These are phyloP conservation scores for Aurifilum marmelostoma DNA, from an alignment of 2,329 filamentous ascomycete species.

Conservation along the genomic window DNA sequence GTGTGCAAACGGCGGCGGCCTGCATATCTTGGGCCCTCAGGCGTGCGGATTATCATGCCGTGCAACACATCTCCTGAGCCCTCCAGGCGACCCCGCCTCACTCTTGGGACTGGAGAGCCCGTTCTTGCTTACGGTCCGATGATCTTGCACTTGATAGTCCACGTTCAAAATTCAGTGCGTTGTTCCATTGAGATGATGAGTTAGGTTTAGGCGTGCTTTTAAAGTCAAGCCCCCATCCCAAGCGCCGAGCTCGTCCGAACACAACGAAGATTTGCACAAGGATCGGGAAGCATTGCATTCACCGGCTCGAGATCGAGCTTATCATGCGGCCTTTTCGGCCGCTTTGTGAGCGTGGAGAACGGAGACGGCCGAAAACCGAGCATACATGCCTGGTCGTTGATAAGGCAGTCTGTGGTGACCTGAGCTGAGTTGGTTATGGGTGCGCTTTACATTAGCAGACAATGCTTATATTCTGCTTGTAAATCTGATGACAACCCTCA, in stretches of 20 bases:
- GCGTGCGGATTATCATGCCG: conserved; percentile 22
- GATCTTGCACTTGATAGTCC: background rate
- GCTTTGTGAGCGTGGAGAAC: conserved; percentile 5
- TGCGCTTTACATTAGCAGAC: background rate
- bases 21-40: conserved; percentile 19
- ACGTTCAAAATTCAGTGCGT: background rate
- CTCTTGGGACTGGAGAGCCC: background rate
- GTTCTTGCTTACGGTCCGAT: background rate
- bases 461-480: no score
- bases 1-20: conserved; percentile 22
- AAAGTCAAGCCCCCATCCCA: background rate
- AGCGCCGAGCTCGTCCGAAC: background rate
- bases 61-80: conserved; percentile 19
- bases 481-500: no score
- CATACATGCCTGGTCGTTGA: background rate
- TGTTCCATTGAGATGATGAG: background rate
- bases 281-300: conserved; percentile 14
- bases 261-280: conserved; percentile 7
- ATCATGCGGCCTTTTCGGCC: background rate
- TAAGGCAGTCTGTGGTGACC: background rate
- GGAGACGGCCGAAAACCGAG: conserved; percentile 19
- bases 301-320: conserved; percentile 9
- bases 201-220: background rate
- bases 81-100: background rate
- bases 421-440: background rate